Conservation (phyloP, 2,329 filamentous ascomycete species). For the Colletotrichum tamarilloi region DNA sequence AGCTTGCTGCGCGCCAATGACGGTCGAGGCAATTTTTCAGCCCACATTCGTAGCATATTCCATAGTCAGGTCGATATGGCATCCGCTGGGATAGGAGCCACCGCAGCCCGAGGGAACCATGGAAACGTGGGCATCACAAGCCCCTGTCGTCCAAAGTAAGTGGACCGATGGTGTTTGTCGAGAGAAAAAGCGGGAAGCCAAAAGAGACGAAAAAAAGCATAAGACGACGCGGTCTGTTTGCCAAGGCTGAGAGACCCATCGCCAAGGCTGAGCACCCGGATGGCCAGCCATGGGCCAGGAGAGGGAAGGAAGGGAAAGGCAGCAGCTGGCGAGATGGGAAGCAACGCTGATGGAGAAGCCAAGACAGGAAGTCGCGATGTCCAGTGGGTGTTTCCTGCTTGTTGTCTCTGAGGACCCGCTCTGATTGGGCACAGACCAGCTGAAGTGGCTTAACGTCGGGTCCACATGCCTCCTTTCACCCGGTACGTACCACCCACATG, state of each 20-base stretch:
- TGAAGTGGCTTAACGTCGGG: neutral
- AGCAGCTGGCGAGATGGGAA: neutral
- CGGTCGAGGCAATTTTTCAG: neutral
- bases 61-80: neutral
- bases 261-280: slow-evolving; percentile 34
- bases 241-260: slow-evolving; percentile 33
- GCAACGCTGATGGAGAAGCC: neutral
- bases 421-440: slow-evolving; percentile 18
- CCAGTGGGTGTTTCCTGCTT: neutral
- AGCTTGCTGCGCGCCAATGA: slow-evolving; percentile 10
- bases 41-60: neutral
- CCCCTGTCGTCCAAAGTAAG: neutral
- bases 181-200: slow-evolving; percentile 8
- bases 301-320: neutral
- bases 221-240: slow-evolving; percentile 26
- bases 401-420: neutral
- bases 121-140: neutral
- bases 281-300: slow-evolving; percentile 2
- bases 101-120: neutral
- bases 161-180: neutral
- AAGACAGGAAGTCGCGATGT: slow-evolving; percentile 14
- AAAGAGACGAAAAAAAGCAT: slow-evolving; percentile 2
- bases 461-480: neutral
- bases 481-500: neutral
- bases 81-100: too few relatives aligned